Conservation (phyloP, 495 filamentous ascomycete genomes). For the Xylaria cubensis region DNA sequence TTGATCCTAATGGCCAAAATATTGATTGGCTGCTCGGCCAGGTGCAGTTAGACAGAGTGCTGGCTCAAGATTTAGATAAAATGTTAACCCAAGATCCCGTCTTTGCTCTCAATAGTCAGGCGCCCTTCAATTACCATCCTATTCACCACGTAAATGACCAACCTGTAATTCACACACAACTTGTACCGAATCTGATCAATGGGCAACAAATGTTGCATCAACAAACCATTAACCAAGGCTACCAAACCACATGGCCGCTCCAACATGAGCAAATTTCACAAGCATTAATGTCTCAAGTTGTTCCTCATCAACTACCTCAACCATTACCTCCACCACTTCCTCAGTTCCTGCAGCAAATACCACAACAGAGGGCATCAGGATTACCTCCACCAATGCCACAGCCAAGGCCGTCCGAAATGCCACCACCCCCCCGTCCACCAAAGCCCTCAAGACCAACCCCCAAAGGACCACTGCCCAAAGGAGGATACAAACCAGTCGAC, state of each 20-base stretch:
- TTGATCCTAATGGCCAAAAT: no score
- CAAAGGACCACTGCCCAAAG: not conserved
- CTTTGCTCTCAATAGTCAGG: not conserved
- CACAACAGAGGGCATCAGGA: not conserved
- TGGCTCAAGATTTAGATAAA: not conserved
- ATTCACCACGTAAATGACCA: not conserved
- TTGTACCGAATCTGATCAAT: not conserved
- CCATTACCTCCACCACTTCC: not conserved
- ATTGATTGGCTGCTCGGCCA: not conserved
- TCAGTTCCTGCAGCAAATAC: not conserved
- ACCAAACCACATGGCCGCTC: not conserved
- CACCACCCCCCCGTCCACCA: not conserved
- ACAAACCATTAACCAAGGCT: not conserved
- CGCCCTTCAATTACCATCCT: not conserved
- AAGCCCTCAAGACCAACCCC: not conserved
- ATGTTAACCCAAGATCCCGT: not conserved
- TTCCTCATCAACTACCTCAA: not conserved
- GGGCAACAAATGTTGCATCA: conserved; percentile 2
- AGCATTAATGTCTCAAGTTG: not conserved
- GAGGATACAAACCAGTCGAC: not conserved
- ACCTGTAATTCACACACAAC: not conserved
- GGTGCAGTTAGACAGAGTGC: not conserved
- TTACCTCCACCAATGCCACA: not conserved
- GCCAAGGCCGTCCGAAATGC: not conserved
- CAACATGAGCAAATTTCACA: not conserved